A percentile compares a stretch with the other conserved stretches of the same genome.
phyloP scores from a whole-genome alignment of 306 rosid species.

The Quercus engelmannii region DNA sequence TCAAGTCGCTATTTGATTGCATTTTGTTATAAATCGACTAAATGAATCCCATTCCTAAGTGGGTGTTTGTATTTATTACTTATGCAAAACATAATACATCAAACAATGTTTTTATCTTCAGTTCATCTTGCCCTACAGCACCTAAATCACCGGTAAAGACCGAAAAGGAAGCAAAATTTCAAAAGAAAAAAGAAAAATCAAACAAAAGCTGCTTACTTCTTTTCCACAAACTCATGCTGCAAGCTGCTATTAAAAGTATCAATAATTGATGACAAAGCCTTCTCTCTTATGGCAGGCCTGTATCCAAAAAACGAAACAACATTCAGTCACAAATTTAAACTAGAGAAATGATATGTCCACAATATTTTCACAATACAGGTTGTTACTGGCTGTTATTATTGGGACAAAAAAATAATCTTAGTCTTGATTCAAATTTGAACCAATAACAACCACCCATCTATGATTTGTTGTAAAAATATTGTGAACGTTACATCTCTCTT shows the following conservation, averaged over 20 bases:
- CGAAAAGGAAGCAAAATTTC: not conserved
- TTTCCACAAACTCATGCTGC: conserved; percentile 78
- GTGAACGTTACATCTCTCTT: too few relatives aligned
- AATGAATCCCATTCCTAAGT: not conserved
- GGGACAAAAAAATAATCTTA: too few relatives aligned
- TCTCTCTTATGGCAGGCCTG: conserved; percentile 89
- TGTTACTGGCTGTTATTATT: too few relatives aligned
- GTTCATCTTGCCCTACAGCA: not conserved
- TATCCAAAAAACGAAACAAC: conserved; percentile 1
- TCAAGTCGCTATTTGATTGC: not conserved
- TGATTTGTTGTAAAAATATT: too few relatives aligned
- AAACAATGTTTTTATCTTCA: not conserved
- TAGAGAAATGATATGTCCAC: too few relatives aligned
- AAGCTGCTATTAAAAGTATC: conserved; percentile 63
- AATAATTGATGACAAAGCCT: conserved; percentile 54
- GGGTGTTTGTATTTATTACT: not conserved
- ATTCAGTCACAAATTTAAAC: not conserved
- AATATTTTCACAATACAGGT: too few relatives aligned
- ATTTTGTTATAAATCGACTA: not conserved
- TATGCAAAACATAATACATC: not conserved
- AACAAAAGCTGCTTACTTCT: conserved; percentile 54
- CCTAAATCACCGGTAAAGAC: not conserved
- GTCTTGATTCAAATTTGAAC: too few relatives aligned
- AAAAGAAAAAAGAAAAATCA: not conserved
- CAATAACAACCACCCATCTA: too few relatives aligned